Conservation (phyloP, 2,329 filamentous ascomycete species). For the Cladobotryum mycophilum region DNA sequence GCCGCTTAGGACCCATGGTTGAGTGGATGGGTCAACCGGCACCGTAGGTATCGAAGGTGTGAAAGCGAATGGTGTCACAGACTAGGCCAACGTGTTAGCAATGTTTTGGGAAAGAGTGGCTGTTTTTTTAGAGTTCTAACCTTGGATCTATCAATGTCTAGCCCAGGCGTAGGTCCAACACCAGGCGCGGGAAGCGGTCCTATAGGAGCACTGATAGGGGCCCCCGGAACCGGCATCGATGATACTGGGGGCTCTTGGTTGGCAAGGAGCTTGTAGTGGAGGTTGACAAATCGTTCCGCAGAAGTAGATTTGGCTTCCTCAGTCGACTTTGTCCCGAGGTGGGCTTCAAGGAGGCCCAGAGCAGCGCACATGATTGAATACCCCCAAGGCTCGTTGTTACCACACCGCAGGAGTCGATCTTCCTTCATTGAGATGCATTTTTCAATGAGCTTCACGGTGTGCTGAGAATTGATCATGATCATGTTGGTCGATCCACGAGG, state of each 20-base stretch:
- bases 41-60: conserved; percentile 29
- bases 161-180: conserved; percentile 23
- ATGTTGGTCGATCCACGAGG: conserved; percentile 53
- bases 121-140: conserved; percentile 23
- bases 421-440: conserved; percentile 56
- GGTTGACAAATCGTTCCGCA: conserved; percentile 52
- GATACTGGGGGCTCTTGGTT: conserved; percentile 44
- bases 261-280: conserved; percentile 52
- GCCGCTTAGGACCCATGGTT: conserved; percentile 28
- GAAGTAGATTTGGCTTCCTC: conserved; percentile 53
- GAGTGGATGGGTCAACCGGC: conserved; percentile 28
- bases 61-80: conserved; percentile 36
- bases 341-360: conserved; percentile 52
- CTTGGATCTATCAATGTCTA: conserved; percentile 33
- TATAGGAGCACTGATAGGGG: conserved; percentile 16
- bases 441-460: conserved; percentile 55
- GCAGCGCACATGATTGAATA: conserved; percentile 59
- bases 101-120: neutral
- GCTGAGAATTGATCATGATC: conserved; percentile 56
- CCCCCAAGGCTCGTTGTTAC: conserved; percentile 59
- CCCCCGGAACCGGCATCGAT: conserved; percentile 22
- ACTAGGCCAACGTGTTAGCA: conserved; percentile 30
- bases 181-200: conserved; percentile 17
- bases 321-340: conserved; percentile 50
- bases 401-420: conserved; percentile 53